Evolutionary conservation across 768 basidiomycete species (phyloP), one percentile per base, ranked within the genome.

Genomic region (Leccinum boreale): DNA sequence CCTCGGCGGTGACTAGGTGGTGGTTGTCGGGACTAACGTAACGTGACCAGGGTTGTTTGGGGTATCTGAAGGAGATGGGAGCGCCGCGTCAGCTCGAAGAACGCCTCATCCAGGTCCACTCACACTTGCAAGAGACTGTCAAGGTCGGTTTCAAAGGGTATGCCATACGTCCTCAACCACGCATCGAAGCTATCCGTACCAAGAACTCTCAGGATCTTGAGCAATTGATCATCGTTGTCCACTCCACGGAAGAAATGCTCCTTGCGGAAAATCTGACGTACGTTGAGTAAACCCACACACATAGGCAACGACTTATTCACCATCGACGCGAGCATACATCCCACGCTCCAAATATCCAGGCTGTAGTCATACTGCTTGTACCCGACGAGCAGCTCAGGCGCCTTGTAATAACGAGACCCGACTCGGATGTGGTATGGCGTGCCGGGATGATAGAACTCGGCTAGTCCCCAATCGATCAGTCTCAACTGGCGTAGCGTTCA

Each of bases 231-330:
- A 60, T 86, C 81, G 63, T 89, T 89, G 70, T 89, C 87, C 19
- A 81, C 80, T 12, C 87, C 87, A 61, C 85, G 85, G 74, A 89
- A 89, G 71, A 89, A 87, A 62, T 86, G 87, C 63, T 89, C 87
- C 66, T 81, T 85, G 53, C 84, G 79, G 74, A 89, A 88, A 58
- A 89, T 84, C 86, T 88, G 50, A 57, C 31, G 12, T 0, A 14
- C 12, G 31, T 33, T 14, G 31, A 33, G 31, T 14, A 33, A 33
- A 33, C 31, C 29, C 26, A 2, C 26, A 28, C 26, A 28, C 28
- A 28, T 28, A 28, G 28, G 29, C 29, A 29, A 29, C 29, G 29
- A 0, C 29, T 31, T n/a, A n/a, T n/a, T 39, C n/a, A 87, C 86
- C 85, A 89, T 88, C 31, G 83, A 81, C 4, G 86, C 87, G 58